phyloP scores from a whole-genome alignment of 1,284 basidiomycete genomes.

The Marasmius oreades region DNA sequence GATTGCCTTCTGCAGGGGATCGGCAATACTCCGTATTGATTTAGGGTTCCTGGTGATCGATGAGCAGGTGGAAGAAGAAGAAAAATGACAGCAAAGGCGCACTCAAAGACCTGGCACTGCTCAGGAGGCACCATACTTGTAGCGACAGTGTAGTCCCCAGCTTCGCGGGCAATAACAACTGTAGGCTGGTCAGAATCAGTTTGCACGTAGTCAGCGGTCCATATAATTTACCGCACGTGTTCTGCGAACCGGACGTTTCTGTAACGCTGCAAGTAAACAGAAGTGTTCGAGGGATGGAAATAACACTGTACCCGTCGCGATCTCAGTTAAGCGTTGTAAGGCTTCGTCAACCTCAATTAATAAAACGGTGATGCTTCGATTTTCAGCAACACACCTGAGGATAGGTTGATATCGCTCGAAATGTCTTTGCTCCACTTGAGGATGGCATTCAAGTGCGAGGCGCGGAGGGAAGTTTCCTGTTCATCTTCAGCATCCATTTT shows the following conservation, averaged over 20 bases:
- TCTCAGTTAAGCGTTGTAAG: constrained; percentile 64
- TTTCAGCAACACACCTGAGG: constrained; percentile 37
- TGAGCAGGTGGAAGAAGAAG: not conserved
- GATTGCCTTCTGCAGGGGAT: constrained; percentile 61
- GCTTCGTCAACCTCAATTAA: constrained; percentile 33
- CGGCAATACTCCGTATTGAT: constrained; percentile 51
- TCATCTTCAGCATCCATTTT: constrained; percentile 42
- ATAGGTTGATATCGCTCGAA: constrained; percentile 66
- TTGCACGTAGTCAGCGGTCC: no score
- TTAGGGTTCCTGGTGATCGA: constrained; percentile 48
- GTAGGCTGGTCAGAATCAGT: not conserved
- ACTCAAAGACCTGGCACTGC: constrained; percentile 68
- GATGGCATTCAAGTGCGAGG: constrained; percentile 58
- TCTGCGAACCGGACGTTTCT: constrained; percentile 66
- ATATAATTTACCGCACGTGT: constrained; percentile 43
- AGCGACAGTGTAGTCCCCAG: constrained; percentile 65
- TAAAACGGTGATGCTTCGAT: not conserved
- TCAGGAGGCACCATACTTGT: constrained; percentile 60
- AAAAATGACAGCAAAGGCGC: constrained; percentile 8
- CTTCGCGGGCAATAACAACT: constrained; percentile 65
- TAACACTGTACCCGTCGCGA: constrained; percentile 50
- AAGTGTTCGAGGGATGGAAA: not conserved
- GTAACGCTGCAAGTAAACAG: constrained; percentile 6
- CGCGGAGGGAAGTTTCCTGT: constrained; percentile 49
- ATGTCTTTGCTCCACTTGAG: constrained; percentile 72